Conservation (phyloP, 225 moss, liverwort and hornwort species). For the Physcomitrium patens region DNA sequence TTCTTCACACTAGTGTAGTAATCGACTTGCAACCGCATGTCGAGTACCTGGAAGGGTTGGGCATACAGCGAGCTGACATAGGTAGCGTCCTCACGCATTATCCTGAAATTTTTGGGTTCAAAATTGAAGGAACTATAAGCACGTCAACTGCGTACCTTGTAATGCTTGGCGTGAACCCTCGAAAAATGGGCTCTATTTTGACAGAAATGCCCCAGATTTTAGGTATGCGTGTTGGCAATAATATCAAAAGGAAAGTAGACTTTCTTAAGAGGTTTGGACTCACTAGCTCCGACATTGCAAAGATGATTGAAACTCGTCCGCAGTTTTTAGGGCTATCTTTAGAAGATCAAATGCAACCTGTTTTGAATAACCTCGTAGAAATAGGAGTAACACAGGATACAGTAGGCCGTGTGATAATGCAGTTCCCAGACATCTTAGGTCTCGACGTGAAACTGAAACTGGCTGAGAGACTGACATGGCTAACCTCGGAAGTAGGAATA, state of each 20-base stretch:
- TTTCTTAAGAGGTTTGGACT: constrained; percentile 65
- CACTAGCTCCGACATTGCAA: constrained; percentile 62
- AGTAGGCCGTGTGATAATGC: constrained; percentile 59
- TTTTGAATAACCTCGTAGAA: constrained; percentile 59
- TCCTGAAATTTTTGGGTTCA: constrained; percentile 83
- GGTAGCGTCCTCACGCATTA: constrained; percentile 79
- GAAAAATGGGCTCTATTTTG: constrained; percentile 45
- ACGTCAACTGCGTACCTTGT: constrained; percentile 72
- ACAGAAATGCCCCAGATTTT: constrained; percentile 57
- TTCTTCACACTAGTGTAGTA: constrained; percentile 79
- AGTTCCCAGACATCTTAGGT: constrained; percentile 76
- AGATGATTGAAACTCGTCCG: constrained; percentile 77
- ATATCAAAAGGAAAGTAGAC: constrained; percentile 69
- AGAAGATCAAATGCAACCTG: constrained; percentile 65
- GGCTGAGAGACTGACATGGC: constrained; percentile 68
- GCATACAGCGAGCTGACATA: constrained; percentile 64
- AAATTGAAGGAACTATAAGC: constrained; percentile 94
- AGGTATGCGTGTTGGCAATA: constrained; percentile 67
- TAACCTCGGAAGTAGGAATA: constrained; percentile 63
- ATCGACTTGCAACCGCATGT: constrained; percentile 83
- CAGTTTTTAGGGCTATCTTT: constrained; percentile 74
- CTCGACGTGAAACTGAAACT: constrained; percentile 68
- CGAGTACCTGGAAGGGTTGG: constrained; percentile 73
- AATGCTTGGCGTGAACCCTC: constrained; percentile 57
- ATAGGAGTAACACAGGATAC: constrained; percentile 61